Evolutionary conservation across 495 filamentous ascomycete genomes (phyloP), one percentile per base, ranked within the genome.

Genomic region (Penicillium malachiteum): DNA sequence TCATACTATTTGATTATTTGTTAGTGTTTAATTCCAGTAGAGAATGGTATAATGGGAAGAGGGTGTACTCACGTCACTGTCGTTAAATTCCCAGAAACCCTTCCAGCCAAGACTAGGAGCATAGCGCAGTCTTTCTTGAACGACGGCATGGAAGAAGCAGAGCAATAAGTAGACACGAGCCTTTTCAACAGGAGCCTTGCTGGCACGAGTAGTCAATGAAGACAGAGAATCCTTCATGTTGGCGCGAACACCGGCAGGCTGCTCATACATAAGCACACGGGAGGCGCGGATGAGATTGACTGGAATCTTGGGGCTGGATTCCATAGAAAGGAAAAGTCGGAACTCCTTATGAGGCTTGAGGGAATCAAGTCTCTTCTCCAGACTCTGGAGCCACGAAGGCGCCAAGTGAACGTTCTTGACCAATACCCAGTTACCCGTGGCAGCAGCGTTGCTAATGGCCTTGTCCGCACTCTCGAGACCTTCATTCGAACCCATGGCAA

Each of bases 51-150:
- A 13, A 18, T 47, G 34, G 16, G 17, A 9, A 16, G 32, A 10
- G 12, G 21, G 12, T 3, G 34, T 37, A 55, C 92, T 87, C 83
- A 97, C 92, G 73, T 98, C 94, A 60, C 92, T 96, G 71, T 99
- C 94, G 67, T 99, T 99, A 69, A 99, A 99, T 75, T 99, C 94
- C 94, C 94, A 99, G 81, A 96, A 96, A 52, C 91, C 90, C 77
- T 96, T 96, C 94, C 95, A 97, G 49, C 94, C 94, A 52, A 99
- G 81, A 48, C 82, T 94, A 2, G 94, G 95, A 16, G 92, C 93
- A 65, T 99, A 99, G 54, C 94, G 89, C 57, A 99, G 79, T 62
- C 94, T 79, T 70, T 99, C 94, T 71, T 99, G 94, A 32, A 99
- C 83, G 11, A 99, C 93, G 11, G 95, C 94, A 64, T 99, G 94